These are phyloP conservation scores for Trypanosomatidae sp. DNA, from an alignment of 208 protist species.

Conservation along the genomic window DNA sequence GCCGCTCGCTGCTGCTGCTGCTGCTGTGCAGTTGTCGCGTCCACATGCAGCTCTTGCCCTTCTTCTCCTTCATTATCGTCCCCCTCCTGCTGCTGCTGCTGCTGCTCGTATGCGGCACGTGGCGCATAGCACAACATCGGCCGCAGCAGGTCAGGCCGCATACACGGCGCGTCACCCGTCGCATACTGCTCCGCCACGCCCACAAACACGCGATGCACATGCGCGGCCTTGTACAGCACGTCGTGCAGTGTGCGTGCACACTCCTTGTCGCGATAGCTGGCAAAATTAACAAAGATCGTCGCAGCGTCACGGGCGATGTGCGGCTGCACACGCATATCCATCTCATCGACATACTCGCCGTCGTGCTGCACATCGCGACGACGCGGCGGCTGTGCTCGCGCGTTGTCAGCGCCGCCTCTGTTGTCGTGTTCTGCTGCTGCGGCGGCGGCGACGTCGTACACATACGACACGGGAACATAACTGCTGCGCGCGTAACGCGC, in stretches of 20 bases:
- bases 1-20: too few species aligned
- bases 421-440: background rate
- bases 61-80: background rate
- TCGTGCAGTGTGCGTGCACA: slow-evolving; percentile 63
- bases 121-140: slow-evolving; percentile 3
- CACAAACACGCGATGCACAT: slow-evolving; percentile 52
- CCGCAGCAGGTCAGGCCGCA: slow-evolving; percentile 9
- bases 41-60: too few species aligned
- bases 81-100: background rate
- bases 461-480: background rate
- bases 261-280: slow-evolving; percentile 81
- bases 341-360: background rate
- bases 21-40: too few species aligned
- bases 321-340: background rate
- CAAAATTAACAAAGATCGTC: slow-evolving; percentile 85
- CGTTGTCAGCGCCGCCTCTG: background rate
- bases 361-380: background rate
- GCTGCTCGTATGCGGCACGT: background rate
- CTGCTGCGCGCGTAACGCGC: background rate
- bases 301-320: slow-evolving; percentile 2
- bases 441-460: background rate
- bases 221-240: slow-evolving; percentile 44
- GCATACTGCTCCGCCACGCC: slow-evolving; percentile 78
- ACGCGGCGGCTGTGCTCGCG: background rate
- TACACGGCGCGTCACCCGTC: slow-evolving; percentile 21